phyloP scores from a whole-genome alignment of 441 rosid genomes.

The Adansonia grandidieri region DNA sequence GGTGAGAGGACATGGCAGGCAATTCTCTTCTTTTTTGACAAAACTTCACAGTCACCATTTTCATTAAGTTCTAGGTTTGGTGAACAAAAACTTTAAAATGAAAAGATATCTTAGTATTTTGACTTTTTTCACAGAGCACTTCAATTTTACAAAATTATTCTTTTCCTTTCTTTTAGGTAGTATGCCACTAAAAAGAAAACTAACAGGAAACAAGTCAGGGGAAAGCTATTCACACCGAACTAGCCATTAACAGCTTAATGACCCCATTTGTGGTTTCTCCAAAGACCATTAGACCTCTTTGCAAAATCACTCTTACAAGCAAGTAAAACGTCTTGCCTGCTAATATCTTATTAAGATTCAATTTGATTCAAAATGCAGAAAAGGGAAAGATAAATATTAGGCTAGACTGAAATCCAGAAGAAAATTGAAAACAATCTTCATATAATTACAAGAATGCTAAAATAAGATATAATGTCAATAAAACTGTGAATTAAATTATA shows the following conservation, averaged over 20 bases:
- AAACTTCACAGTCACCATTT: slow-evolving; percentile 10
- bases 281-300: not conserved
- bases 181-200: not conserved
- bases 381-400: not conserved
- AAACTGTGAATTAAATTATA: not conserved
- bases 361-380: slow-evolving; percentile 12
- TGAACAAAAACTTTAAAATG: not conserved
- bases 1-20: not conserved
- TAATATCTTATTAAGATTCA: not conserved
- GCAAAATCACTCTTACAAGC: not conserved
- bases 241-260: not conserved
- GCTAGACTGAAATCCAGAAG: not conserved
- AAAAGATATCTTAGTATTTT: not conserved
- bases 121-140: slow-evolving; percentile 11
- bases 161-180: not conserved
- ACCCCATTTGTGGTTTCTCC: not conserved
- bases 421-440: not conserved
- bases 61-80: not conserved
- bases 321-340: slow-evolving; percentile 4
- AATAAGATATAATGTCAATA: not conserved
- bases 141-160: not conserved
- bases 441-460: slow-evolving; percentile 12
- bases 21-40: not conserved
- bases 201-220: not conserved
- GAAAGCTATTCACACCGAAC: not conserved